Conservation (phyloP, 306 rosid species). For the Cucumis sativus region DNA sequence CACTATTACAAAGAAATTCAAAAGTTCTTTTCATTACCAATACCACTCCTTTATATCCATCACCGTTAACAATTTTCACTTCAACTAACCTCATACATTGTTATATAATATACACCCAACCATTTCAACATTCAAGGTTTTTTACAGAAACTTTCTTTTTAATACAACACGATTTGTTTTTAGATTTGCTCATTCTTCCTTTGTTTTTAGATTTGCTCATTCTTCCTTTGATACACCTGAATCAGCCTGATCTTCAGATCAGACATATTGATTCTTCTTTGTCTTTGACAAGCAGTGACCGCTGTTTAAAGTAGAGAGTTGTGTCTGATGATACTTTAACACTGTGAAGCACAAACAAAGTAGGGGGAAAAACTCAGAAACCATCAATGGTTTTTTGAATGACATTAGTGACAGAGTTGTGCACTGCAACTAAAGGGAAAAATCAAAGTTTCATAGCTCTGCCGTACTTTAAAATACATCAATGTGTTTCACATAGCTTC, state of each 20-base stretch:
- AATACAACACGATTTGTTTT: not conserved
- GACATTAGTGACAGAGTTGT: not conserved
- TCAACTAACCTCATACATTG: not conserved
- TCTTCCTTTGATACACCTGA: not conserved
- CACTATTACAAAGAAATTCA: not conserved
- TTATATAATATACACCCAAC: not conserved
- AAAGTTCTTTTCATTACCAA: not conserved
- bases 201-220: not conserved
- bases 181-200: not conserved
- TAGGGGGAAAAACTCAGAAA: not conserved
- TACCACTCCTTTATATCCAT: not conserved
- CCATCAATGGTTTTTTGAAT: not conserved
- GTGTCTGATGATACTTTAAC: not conserved
- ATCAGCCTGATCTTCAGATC: constrained; percentile 1
- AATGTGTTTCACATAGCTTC: not conserved
- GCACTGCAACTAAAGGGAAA: no score
- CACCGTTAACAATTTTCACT: not conserved
- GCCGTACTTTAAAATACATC: not conserved
- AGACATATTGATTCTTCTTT: not conserved
- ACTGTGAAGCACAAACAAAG: constrained; percentile 2
- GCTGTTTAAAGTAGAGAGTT: not conserved
- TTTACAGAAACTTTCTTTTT: not conserved
- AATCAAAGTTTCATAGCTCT: not conserved
- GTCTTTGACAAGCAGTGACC: not conserved
- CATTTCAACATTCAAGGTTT: constrained; percentile 2